Evolutionary conservation across 176 grass and related monocot species (phyloP).

Genomic region (Musa acuminata): DNA sequence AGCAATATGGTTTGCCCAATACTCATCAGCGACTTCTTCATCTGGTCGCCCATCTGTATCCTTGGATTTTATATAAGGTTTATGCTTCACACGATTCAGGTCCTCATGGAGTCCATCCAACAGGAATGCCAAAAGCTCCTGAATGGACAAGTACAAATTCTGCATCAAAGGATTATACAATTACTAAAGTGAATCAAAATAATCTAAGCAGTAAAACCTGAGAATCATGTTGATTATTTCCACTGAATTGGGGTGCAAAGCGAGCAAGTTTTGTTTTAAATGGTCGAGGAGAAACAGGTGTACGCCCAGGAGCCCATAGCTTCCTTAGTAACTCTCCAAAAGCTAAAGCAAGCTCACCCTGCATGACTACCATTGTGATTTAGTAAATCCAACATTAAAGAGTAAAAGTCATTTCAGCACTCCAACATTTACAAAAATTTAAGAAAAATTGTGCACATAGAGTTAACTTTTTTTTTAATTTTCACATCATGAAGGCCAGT

Average conservation of each 20-base stretch:
- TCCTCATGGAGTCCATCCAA: constrained; percentile 98
- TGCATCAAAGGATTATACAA: constrained; percentile 3
- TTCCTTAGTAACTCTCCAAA: constrained; percentile 96
- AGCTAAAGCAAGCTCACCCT: constrained; percentile 99
- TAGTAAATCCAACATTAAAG: constrained; percentile 47
- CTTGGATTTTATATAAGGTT: constrained; percentile 74
- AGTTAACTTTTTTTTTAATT: not conserved
- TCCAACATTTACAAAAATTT: not conserved
- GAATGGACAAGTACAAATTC: not conserved
- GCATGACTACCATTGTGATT: constrained; percentile 82
- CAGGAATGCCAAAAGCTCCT: constrained; percentile 95
- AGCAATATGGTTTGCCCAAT: constrained; percentile 97
- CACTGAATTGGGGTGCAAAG: constrained; percentile 97
- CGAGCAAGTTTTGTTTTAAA: constrained; percentile 94
- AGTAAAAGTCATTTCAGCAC: not conserved
- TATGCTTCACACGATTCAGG: constrained; percentile 95
- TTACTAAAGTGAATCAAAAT: not conserved
- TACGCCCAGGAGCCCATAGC: constrained; percentile 86
- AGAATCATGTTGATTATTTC: constrained; percentile 96
- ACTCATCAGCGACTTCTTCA: constrained; percentile 95
- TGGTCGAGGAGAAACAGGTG: constrained; percentile 76
- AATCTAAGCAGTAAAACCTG: constrained; percentile 34
- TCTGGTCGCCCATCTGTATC: constrained; percentile 93
- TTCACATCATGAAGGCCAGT: not conserved
- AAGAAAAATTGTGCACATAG: not conserved